Evolutionary conservation across 2,329 filamentous ascomycete species (phyloP).

Genomic region (Diaporthe capsici): DNA sequence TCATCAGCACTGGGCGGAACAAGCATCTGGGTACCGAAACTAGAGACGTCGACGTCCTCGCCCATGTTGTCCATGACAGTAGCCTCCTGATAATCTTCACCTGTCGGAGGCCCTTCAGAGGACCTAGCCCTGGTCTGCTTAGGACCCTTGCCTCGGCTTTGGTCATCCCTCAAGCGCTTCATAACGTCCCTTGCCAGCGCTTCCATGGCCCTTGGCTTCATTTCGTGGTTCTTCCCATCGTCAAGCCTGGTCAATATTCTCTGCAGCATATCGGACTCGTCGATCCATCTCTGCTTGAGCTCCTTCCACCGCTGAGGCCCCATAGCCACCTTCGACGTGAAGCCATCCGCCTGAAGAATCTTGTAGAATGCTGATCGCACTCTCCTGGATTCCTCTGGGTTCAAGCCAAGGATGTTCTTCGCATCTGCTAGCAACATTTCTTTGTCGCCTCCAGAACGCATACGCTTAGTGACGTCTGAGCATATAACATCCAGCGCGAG

Average conservation of each 20-base stretch:
- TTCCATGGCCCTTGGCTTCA: conserved; percentile 78
- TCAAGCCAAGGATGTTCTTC: conserved; percentile 70
- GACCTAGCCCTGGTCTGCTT: conserved; percentile 34
- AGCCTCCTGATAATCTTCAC: conserved; percentile 58
- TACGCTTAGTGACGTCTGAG: conserved; percentile 84
- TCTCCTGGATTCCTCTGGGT: conserved; percentile 65
- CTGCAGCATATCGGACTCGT: conserved; percentile 68
- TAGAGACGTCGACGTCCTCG: conserved; percentile 28
- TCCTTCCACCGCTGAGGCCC: conserved; percentile 80
- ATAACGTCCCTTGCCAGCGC: conserved; percentile 82
- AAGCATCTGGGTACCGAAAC: conserved; percentile 34
- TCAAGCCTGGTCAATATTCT: conserved; percentile 68
- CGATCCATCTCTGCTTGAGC: conserved; percentile 78
- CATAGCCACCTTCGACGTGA: conserved; percentile 81
- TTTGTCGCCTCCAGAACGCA: conserved; percentile 72
- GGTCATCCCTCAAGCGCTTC: conserved; percentile 81
- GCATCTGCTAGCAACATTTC: conserved; percentile 82
- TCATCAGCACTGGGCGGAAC: conserved; percentile 43
- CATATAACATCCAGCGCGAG: conserved; percentile 85
- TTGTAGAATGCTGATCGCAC: conserved; percentile 77
- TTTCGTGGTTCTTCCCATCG: conserved; percentile 66
- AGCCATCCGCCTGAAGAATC: conserved; percentile 74
- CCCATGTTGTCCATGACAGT: conserved; percentile 15
- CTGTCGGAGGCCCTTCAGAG: conserved; percentile 25
- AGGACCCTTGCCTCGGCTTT: conserved; percentile 60